Base-by-base conservation (phyloP, 2,329 filamentous ascomycete species). In the Trichoderma harzianum region DNA sequence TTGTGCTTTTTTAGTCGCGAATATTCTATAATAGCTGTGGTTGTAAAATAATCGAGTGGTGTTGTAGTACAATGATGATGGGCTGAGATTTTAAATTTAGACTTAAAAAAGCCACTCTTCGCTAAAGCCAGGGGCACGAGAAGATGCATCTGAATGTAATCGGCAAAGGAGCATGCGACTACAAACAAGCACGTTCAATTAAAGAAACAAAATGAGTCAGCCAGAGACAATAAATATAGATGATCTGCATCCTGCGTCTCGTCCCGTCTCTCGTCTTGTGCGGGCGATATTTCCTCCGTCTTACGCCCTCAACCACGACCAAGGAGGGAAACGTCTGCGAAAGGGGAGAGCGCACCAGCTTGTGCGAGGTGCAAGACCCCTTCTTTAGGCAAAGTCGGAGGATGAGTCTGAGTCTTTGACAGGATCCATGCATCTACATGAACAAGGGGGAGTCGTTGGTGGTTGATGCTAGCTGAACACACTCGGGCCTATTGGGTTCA, bases 261-360 rank as follows among this genome's bases (percentile, higher is more conserved):
- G 10, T 21, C 43, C 43, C 21, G 47, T 24, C 47, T 53, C n/a
- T 34, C 28, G n/a, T 34, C 53, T 43, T 30, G 11, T 3, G 12
- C 24, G 39, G 67, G 28, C 34, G 28, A 69, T 62, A 32, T 47
- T 70, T 70, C 30, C 43, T 55, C 68, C 68, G 68, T 70, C 68
- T 70, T 70, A 70, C 68, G 30, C 21, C n/a, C 26, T 28, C 11
- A 36, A n/a, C 47, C 47, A 28, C 51, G 43, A 14, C 51, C 30
- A 3, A 57, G 51, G 51, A 67, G 47, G 64, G 64, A 55, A 67
- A 67, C 64, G 64, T 67, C 47, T 67, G 64, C 64, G 64, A 67
- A 24, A 51, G 21, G 32, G n/a, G 14, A 3, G 7, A 51, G 47
- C 47, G 5, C 47, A 53, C 11, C 7, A 53, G 21, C 47, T 24